Conservation (phyloP, 2,329 filamentous ascomycete genomes). For the Blastomyces emzantsi region DNA sequence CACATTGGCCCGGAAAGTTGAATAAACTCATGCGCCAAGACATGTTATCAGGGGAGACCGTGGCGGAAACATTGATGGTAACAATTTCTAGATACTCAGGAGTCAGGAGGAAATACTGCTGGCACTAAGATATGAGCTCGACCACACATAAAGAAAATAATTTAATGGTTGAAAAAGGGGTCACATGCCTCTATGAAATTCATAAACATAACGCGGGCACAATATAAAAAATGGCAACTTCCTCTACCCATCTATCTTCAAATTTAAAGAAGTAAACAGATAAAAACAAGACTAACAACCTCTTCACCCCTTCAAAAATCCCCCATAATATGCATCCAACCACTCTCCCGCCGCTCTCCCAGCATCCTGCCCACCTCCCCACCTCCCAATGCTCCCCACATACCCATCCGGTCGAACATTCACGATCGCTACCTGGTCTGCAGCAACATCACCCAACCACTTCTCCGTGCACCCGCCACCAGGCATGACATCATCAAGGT, state of each 20-base stretch:
- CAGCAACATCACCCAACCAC: constrained; percentile 54
- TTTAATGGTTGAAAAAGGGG: not conserved
- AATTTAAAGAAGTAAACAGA: not conserved
- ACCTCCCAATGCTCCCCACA: constrained; percentile 53
- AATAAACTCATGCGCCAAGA: no score
- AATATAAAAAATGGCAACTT: no score
- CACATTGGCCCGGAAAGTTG: no score
- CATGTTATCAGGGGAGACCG: no score
- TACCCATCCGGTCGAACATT: constrained; percentile 68
- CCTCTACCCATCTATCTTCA: not conserved
- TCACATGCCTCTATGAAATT: no score
- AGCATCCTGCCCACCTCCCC: constrained; percentile 23
- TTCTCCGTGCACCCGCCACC: constrained; percentile 51
- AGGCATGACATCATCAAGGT: constrained; percentile 57
- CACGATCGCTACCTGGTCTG: constrained; percentile 53
- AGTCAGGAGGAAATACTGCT: not conserved
- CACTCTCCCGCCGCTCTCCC: constrained; percentile 33
- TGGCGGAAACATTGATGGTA: no score
- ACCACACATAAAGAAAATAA: not conserved
- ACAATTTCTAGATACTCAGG: not conserved
- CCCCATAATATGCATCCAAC: constrained; percentile 44
- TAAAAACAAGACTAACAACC: not conserved
- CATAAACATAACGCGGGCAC: no score
- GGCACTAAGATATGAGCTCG: not conserved
- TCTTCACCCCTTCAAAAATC: constrained; percentile 6